Percentiles rank a stretch among this genome's conserved stretches.
Conservation (phyloP, 345 rosid genomes). For the Rhodamnia rubescens region DNA sequence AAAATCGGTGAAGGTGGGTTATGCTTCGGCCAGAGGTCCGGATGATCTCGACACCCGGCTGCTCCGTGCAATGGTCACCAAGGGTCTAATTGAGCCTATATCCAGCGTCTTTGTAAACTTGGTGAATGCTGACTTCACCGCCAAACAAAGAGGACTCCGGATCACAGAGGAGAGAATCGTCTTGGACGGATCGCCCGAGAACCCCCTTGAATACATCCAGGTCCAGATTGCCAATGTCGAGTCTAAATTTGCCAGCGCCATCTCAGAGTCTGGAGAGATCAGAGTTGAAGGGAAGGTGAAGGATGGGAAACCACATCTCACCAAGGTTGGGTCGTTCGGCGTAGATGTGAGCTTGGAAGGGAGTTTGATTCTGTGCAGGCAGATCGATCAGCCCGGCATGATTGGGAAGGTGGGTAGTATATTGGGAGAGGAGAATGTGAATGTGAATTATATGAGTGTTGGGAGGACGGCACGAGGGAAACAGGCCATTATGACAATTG, state of each 20-base stretch:
- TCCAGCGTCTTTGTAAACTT: constrained; percentile 53
- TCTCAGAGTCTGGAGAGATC: constrained; percentile 46
- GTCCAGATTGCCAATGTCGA: constrained; percentile 57
- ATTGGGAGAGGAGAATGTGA: constrained; percentile 53
- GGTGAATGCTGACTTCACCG: constrained; percentile 58
- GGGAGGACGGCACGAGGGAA: constrained; percentile 37
- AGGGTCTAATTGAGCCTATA: constrained; percentile 58
- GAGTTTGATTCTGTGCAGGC: constrained; percentile 50
- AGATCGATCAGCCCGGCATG: constrained; percentile 65
- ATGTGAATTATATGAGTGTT: constrained; percentile 65
- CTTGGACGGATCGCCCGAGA: constrained; percentile 47
- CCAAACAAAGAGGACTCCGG: constrained; percentile 55
- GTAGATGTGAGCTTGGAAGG: constrained; percentile 88
- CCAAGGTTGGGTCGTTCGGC: constrained; percentile 48
- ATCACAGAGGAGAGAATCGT: constrained; percentile 39
- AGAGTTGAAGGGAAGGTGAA: constrained; percentile 59
- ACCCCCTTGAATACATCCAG: constrained; percentile 51
- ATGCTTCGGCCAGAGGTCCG: constrained; percentile 53
- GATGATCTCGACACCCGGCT: constrained; percentile 70
- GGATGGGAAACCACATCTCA: constrained; percentile 52
- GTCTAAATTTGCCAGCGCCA: constrained; percentile 61
- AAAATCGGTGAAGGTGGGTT: constrained; percentile 37
- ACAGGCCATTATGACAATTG: constrained; percentile 72
- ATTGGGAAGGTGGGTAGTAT: constrained; percentile 54
- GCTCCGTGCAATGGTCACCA: constrained; percentile 61